These are phyloP conservation scores for Trematosphaeria pertusa DNA, from an alignment of 2,329 filamentous ascomycete species.

Conservation along the genomic window DNA sequence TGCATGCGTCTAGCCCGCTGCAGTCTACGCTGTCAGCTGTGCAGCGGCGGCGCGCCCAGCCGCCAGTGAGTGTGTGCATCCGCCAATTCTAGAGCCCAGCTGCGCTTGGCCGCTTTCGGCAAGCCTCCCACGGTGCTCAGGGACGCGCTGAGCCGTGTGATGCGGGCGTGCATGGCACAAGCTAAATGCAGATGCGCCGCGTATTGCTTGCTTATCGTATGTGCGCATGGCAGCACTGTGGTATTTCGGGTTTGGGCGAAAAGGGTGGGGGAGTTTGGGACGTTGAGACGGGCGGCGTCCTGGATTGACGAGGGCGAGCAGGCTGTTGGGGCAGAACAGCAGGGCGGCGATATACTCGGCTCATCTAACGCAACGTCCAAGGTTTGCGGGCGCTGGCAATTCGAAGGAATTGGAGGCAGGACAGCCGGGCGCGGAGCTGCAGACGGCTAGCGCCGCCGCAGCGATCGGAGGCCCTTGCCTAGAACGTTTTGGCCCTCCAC, in stretches of 20 bases:
- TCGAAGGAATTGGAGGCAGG: neutral
- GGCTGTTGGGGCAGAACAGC: neutral
- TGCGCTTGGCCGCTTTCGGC: too few species aligned
- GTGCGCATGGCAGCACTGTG: neutral
- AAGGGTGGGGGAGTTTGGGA: neutral
- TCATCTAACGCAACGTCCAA: neutral
- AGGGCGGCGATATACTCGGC: neutral
- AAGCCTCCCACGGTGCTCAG: too few species aligned
- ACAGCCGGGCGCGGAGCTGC: too few species aligned
- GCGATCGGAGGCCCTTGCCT: too few species aligned
- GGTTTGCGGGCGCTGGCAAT: neutral
- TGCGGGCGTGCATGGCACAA: neutral
- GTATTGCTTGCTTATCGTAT: neutral
- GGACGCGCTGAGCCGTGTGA: neutral
- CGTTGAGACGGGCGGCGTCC: neutral
- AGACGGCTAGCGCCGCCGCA: too few species aligned
- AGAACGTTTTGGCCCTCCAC: too few species aligned
- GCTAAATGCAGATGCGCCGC: neutral
- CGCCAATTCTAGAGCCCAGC: conserved; percentile 26
- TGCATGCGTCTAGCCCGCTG: neutral
- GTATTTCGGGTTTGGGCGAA: neutral
- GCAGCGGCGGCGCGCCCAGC: conserved; percentile 14
- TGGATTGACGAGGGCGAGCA: conserved; percentile 1
- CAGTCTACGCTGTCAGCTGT: neutral
- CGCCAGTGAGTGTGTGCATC: conserved; percentile 10